Percentiles rank a stretch among this genome's conserved stretches.
Conservation (phyloP, 306 rosid genomes). For the Vigna reflexopilosa region DNA sequence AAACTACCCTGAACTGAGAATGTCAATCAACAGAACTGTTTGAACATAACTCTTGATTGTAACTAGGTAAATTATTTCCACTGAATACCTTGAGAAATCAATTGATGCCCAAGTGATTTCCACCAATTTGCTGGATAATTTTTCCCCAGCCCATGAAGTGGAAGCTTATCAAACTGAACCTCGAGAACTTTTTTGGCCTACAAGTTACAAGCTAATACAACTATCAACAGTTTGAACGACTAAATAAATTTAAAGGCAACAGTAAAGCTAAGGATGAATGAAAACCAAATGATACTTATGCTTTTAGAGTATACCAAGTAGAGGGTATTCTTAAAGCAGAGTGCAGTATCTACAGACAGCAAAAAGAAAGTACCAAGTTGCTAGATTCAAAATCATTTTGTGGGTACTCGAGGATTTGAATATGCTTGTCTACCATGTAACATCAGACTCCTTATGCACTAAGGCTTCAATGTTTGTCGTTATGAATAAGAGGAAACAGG, state of each 20-base stretch:
- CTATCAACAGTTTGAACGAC: slow-evolving; percentile 43
- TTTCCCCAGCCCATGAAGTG: slow-evolving; percentile 93
- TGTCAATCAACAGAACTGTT: not conserved
- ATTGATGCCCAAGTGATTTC: slow-evolving; percentile 83
- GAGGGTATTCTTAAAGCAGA: slow-evolving; percentile 30
- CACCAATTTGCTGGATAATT: slow-evolving; percentile 83
- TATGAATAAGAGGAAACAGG: not conserved
- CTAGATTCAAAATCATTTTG: slow-evolving; percentile 24
- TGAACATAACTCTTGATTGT: slow-evolving; percentile 30
- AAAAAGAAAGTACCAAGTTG: slow-evolving; percentile 18
- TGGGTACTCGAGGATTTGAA: slow-evolving; percentile 34
- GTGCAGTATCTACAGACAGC: slow-evolving; percentile 6
- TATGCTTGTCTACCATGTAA: slow-evolving; percentile 29
- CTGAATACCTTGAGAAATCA: slow-evolving; percentile 69
- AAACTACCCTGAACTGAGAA: slow-evolving; percentile 37
- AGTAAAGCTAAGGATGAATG: slow-evolving; percentile 18
- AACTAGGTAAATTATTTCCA: slow-evolving; percentile 34
- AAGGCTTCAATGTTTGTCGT: not conserved
- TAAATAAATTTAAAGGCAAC: slow-evolving; percentile 32
- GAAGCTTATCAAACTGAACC: slow-evolving; percentile 79
- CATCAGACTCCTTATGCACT: not conserved
- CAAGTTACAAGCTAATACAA: slow-evolving; percentile 51
- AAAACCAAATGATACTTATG: not conserved
- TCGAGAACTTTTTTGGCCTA: slow-evolving; percentile 77
- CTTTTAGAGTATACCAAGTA: not conserved